A percentile compares a stretch with the other conserved stretches of the same genome.
Conservation (phyloP, 495 filamentous ascomycete species). For the Penicillium paradoxum region DNA sequence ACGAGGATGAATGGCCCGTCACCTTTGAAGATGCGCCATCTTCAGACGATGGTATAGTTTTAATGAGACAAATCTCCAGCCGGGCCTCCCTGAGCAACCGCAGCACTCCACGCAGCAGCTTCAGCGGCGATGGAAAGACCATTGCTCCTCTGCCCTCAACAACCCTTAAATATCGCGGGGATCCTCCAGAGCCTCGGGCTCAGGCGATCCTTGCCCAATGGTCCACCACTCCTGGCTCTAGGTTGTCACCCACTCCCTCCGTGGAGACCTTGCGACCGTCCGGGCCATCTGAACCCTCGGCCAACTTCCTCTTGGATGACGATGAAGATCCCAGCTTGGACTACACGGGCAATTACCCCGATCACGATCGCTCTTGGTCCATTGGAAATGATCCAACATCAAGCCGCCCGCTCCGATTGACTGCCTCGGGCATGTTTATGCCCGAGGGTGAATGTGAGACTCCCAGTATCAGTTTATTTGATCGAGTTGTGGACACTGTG, state of each 20-base stretch:
- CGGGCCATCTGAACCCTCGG: slow-evolving; percentile 54
- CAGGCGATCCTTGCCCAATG: slow-evolving; percentile 32
- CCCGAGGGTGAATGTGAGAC: slow-evolving; percentile 68
- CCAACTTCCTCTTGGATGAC: slow-evolving; percentile 67
- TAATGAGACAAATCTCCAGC: slow-evolving; percentile 65
- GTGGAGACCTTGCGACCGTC: slow-evolving; percentile 67
- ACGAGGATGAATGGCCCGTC: slow-evolving; percentile 53
- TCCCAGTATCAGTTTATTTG: slow-evolving; percentile 59
- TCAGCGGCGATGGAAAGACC: slow-evolving; percentile 69
- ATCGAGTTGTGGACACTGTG: slow-evolving; percentile 84
- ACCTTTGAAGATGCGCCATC: slow-evolving; percentile 56
- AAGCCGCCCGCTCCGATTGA: slow-evolving; percentile 56
- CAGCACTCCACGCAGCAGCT: slow-evolving; percentile 49
- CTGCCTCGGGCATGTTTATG: slow-evolving; percentile 81
- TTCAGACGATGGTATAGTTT: slow-evolving; percentile 71
- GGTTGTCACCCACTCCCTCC: slow-evolving; percentile 63
- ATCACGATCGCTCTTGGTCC: slow-evolving; percentile 33
- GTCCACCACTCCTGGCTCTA: slow-evolving; percentile 29
- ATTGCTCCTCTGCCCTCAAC: slow-evolving; percentile 92
- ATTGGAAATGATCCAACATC: slow-evolving; percentile 27
- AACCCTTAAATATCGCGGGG: slow-evolving; percentile 81
- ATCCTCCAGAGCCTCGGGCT: slow-evolving; percentile 59
- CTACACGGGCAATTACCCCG: slow-evolving; percentile 27
- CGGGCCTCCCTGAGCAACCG: slow-evolving; percentile 44
- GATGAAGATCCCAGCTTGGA: slow-evolving; percentile 55